Evolutionary conservation across 805 yeast species (phyloP).

Genomic region (Ogataea saltuana): DNA sequence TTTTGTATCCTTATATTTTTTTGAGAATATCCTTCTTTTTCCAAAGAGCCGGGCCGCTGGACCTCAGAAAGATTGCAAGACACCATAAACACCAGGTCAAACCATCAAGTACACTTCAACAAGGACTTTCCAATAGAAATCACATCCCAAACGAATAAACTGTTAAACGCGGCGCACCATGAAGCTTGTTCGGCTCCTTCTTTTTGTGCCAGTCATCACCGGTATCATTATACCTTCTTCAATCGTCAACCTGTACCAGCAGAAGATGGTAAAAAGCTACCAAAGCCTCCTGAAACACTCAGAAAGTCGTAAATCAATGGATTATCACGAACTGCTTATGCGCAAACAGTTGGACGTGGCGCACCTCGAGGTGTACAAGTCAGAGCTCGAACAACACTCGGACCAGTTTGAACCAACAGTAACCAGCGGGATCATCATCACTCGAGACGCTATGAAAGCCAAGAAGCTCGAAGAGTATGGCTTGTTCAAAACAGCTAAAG

Average conservation of each 20-base stretch:
- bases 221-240: conserved; percentile 15
- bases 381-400: conserved; percentile 17
- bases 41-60: too few relatives aligned
- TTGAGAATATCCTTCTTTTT: conserved; percentile 1
- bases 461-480: conserved; percentile 19
- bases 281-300: conserved; percentile 7
- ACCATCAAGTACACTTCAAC: not conserved
- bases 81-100: too few relatives aligned
- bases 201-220: not conserved
- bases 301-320: not conserved
- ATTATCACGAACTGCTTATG: conserved; percentile 11
- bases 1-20: not conserved
- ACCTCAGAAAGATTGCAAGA: too few relatives aligned
- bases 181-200: not conserved
- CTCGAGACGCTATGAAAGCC: conserved; percentile 16
- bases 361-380: conserved; percentile 11
- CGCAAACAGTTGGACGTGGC: conserved; percentile 11
- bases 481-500: conserved; percentile 16
- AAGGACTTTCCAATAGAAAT: too few relatives aligned
- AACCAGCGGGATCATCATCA: conserved; percentile 28
- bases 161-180: too few relatives aligned
- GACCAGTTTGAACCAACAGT: conserved; percentile 18
- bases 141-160: too few relatives aligned
- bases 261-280: not conserved
- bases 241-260: conserved; percentile 8